Evolutionary conservation across 1,284 basidiomycete genomes (phyloP), one percentile per base, ranked within the genome.

Genomic region (Neotropicomus parvogracilis): DNA sequence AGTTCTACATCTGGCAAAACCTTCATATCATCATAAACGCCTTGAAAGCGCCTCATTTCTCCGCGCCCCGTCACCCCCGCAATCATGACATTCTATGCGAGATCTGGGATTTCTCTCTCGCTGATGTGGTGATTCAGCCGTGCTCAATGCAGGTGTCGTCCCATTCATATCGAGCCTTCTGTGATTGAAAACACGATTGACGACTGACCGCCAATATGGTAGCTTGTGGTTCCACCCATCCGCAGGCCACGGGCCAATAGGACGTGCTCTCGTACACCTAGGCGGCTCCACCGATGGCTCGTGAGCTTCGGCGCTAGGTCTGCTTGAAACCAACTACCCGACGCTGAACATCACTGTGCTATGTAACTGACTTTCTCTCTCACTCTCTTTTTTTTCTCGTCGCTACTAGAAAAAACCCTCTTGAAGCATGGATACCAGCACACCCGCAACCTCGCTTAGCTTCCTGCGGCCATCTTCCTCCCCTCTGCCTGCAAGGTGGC

Each of bases 401-500:
- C 45, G 37, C 37, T 29, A 48, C 50, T 58, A 54, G 49, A 59
- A 59, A 51, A 53, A 20, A 33, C 41, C 29, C 41, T 32, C 42
- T 52, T 44, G 54, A 55, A 52, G 52, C 57, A 59, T 60, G 61
- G 44, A 52, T 35, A 39, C 45, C 56, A 44, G 44, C 56, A 54
- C 28, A 59, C 46, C 40, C 50, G 31, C 56, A 48, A 50, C 54
- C 57, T 63, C 61, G 64, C 60, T 64, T 66, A 64, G 49, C 39
- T 19, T 37, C 50, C 56, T 57, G 64, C 60, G 59, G 64, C 34
- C 45, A 54, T 44, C 50, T 4, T 53, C 64, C 59, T 58, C 50
- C 64, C 56, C 50, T 59, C 31, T 58, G 48, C 60, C 62, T 62
- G 60, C 64, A 61, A 52, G 64, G 54, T 60, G 54, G 64, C 54